Conservation (phyloP, 805 yeast genomes). For the Hanseniaspora pseudoguilliermondii region DNA sequence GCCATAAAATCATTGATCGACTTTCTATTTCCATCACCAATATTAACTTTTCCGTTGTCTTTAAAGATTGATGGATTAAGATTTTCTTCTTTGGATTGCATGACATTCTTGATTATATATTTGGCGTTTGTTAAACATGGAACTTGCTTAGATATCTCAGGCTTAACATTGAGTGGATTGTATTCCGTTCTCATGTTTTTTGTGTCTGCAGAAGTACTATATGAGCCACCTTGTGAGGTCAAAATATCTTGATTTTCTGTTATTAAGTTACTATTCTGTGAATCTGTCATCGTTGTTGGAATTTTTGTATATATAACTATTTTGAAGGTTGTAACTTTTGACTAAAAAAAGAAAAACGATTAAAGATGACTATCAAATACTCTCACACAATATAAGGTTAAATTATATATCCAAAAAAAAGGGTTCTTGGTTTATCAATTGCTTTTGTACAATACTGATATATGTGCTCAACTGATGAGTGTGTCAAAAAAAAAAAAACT, state of each 20-base stretch:
- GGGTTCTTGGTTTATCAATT: no score
- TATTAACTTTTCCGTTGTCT: not conserved
- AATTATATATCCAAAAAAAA: no score
- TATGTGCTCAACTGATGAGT: no score
- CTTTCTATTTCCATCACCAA: conserved; percentile 6
- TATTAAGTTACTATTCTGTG: not conserved
- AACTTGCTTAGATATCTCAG: conserved; percentile 5
- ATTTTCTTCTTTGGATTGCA: not conserved
- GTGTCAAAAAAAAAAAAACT: no score
- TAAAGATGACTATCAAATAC: no score
- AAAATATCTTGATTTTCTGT: not conserved
- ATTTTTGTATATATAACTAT: not conserved
- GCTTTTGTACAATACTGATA: no score
- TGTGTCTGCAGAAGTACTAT: not conserved
- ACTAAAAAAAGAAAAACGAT: no score
- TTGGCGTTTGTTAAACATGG: conserved; percentile 2
- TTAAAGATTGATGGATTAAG: not conserved
- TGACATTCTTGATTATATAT: not conserved
- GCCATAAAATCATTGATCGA: conserved; percentile 2
- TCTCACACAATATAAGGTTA: no score
- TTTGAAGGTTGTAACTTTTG: no score
- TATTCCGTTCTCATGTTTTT: not conserved
- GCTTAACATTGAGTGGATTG: conserved; percentile 11
- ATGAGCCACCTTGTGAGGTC: not conserved
- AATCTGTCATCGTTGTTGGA: not conserved